Percentiles rank a stretch among this genome's conserved stretches.
These are phyloP conservation scores for Solanum bukasovii DNA, from an alignment of 257 asterid species.

Conservation along the genomic window DNA sequence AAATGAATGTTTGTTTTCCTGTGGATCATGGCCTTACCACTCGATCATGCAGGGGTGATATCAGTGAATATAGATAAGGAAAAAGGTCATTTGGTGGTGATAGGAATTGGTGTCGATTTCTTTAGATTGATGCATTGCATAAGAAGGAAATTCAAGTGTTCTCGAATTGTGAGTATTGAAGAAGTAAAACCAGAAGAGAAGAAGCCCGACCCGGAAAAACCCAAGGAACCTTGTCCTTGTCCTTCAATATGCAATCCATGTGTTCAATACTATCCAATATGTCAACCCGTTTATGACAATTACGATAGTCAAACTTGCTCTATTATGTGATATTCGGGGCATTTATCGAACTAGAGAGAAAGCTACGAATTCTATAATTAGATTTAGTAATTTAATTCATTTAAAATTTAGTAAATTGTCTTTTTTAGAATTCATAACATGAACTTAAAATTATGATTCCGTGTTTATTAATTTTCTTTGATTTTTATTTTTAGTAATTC, in stretches of 20 bases:
- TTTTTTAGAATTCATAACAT: too few species aligned
- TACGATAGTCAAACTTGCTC: background rate
- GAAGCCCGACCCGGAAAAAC: background rate
- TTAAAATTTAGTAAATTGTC: too few species aligned
- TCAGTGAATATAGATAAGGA: background rate
- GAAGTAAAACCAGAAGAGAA: background rate
- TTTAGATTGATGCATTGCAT: background rate
- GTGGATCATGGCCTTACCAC: background rate
- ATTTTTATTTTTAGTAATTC: too few species aligned
- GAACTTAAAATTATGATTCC: too few species aligned
- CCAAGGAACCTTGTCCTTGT: background rate
- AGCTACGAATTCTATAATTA: too few species aligned
- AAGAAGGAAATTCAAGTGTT: background rate
- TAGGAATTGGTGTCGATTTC: background rate
- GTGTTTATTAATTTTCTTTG: too few species aligned
- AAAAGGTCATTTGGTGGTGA: background rate
- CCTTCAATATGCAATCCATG: background rate
- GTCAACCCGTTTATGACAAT: background rate
- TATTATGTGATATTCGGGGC: background rate
- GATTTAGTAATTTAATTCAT: too few species aligned
- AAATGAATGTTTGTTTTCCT: background rate
- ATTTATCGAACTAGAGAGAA: background rate
- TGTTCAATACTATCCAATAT: background rate
- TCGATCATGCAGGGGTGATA: background rate
- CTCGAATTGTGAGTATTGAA: background rate